Conservation (phyloP, 148 eudicot species). For the Fagopyrum esculentum region DNA sequence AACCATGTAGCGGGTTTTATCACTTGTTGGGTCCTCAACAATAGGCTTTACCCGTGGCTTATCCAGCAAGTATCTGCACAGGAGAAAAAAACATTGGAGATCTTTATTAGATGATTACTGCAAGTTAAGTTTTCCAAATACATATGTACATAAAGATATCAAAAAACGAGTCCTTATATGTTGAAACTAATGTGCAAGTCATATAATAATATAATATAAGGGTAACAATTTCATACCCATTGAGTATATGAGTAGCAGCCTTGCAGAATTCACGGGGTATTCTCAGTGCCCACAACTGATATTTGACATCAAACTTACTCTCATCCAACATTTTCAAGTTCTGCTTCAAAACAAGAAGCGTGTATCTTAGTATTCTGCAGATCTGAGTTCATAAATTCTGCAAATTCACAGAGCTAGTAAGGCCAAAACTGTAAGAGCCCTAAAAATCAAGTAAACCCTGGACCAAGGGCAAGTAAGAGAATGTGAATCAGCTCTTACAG, state of each 20-base stretch:
- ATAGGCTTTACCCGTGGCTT: conserved; percentile 89
- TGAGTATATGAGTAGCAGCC: conserved; percentile 57
- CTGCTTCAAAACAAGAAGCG: neutral
- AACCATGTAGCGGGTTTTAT: conserved; percentile 61
- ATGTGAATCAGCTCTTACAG: neutral
- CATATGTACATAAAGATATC: neutral
- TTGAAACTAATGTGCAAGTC: neutral
- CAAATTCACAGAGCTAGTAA: neutral
- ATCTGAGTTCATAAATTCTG: neutral
- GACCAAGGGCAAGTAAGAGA: neutral
- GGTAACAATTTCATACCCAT: conserved; percentile 48
- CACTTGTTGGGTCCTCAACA: conserved; percentile 72
- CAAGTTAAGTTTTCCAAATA: neutral
- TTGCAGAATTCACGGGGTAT: conserved; percentile 77
- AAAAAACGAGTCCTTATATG: neutral
- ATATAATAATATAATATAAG: neutral
- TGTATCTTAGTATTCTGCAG: neutral
- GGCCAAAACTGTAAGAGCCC: neutral
- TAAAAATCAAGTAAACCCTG: neutral
- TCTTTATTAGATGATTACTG: neutral
- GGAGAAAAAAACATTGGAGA: neutral
- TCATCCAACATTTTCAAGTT: conserved; percentile 53
- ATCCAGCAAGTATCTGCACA: conserved; percentile 67
- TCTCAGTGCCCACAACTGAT: conserved; percentile 74
- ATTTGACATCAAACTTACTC: conserved; percentile 67